Evolutionary conservation across 179 eudicot species (phyloP), one percentile per base, ranked within the genome.

Genomic region (Heliamphora pulchella): DNA sequence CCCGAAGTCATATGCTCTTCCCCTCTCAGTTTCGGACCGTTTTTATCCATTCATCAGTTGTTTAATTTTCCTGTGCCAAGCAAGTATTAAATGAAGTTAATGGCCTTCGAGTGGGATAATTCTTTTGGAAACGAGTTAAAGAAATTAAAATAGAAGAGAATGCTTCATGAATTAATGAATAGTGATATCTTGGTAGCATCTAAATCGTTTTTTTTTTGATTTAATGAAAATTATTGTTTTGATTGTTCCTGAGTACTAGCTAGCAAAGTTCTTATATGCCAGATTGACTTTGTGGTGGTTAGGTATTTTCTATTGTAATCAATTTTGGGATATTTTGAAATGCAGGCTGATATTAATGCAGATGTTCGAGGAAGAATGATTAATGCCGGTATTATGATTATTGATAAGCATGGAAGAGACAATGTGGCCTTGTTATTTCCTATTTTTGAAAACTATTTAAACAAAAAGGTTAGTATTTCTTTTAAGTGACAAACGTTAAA

Each of bases 321-420:
- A 78, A 48, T 22, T 65, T 46, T 82, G 51, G 68, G 18, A 18
- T 10, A 47, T 63, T 62, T 81, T 68, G 14, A 14, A 80, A 59
- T 87, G 80, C 89, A 96, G 99, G 99, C 98, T 88, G 99, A 96
- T 86, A 81, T 85, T 64, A 94, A 94, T 85, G 88, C 88, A 68
- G 98, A 96, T 91, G 98, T 94, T 83, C 92, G 99, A 71, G 99
- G 93, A 75, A 89, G 99, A 87, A 96, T 96, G 99, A 88, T 96
- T 79, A 90, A 94, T 92, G 99, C 97, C 83, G 99, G 99, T 69
- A 91, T 96, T 74, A 75, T 89, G 87, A 94, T 94, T 69, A 94
- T 96, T 80, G 99, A 96, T 83, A 96, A 89, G 83, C 99, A 96
- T 83, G 99, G 99, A 74, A 89, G 79, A 85, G 96, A 94, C 69